phyloP scores from a whole-genome alignment of 208 protist species.

The Tritrichomonas musculus region DNA sequence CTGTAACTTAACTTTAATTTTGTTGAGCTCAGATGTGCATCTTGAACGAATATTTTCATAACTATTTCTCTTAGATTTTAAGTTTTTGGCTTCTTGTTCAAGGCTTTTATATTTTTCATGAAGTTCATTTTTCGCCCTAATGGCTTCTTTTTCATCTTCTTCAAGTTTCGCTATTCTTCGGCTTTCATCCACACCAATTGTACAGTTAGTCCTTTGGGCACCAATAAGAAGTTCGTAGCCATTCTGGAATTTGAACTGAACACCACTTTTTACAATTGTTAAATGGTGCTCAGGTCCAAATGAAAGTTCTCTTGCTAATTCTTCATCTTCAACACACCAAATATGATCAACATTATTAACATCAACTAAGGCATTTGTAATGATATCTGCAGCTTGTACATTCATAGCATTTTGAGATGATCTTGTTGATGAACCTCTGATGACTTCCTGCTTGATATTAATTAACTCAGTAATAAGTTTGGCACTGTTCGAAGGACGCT shows the following conservation, averaged over 20 bases:
- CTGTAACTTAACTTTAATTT: background rate
- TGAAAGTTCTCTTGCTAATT: background rate
- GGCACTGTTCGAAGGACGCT: background rate
- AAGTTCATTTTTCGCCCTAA: background rate
- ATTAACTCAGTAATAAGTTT: background rate
- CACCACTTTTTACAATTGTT: background rate
- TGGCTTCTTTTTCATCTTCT: background rate
- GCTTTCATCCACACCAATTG: background rate
- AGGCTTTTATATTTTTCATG: background rate
- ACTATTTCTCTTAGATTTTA: background rate
- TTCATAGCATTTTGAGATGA: too few species aligned
- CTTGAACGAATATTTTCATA: background rate
- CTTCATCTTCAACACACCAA: constrained; percentile 21
- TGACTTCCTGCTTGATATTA: background rate
- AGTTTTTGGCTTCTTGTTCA: background rate
- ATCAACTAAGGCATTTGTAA: background rate
- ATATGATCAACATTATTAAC: background rate
- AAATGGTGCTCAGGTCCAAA: background rate
- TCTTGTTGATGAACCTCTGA: background rate
- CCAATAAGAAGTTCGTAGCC: background rate
- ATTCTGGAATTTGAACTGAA: background rate
- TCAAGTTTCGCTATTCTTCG: background rate
- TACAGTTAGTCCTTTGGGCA: background rate
- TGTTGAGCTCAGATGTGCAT: background rate
- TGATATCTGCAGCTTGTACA: background rate